Evolutionary conservation across 805 yeast genomes (phyloP), one percentile per base, ranked within the genome.

Genomic region (Metschnikowia borealis): DNA sequence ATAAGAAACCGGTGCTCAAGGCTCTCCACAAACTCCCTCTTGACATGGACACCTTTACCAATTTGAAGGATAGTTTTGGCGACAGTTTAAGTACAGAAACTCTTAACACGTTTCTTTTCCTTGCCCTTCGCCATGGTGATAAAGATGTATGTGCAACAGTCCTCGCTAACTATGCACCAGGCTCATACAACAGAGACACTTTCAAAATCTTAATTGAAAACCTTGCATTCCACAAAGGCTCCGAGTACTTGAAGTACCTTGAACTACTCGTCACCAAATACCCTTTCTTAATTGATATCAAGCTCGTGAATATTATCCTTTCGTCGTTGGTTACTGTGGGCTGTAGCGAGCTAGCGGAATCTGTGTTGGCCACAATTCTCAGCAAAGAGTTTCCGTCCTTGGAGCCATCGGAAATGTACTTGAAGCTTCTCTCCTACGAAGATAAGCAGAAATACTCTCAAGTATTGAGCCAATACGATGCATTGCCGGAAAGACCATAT

Each of bases 71-170:
- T 43, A 58, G 46, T 37, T 58, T 57, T 38, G 52, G 48, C 7
- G 47, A 49, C 6, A 41, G 39, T 7, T 26, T 50, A 4, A 51
- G 51, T 17, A 50, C 60, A 10, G 63, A 57, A 29, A 62, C 64
- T 3, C 54, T 53, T 31, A 68, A 69, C 47, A 53, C 57, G 18
- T 55, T 69, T n/a, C 55, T 70, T 11, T 54, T 59, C 37, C 58
- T 56, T 40, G 71, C 73, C 1, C 53, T 67, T 6, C 56, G 71
- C 47, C 70, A 71, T 52, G 49, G 58, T 2, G 51, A 62, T 29
- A 45, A 46, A 13, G 54, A 53, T 1, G 58, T 69, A 0, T 55
- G 64, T 6, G 50, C 57, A 5, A 67, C 64, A 23, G 58, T 70
- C 13, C 38, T 54, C 46, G n/a, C 48, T 6, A 15, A 15, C 10